These are phyloP conservation scores for Metarhizium guizhouense DNA, from an alignment of 2,329 filamentous ascomycete genomes.

Conservation along the genomic window DNA sequence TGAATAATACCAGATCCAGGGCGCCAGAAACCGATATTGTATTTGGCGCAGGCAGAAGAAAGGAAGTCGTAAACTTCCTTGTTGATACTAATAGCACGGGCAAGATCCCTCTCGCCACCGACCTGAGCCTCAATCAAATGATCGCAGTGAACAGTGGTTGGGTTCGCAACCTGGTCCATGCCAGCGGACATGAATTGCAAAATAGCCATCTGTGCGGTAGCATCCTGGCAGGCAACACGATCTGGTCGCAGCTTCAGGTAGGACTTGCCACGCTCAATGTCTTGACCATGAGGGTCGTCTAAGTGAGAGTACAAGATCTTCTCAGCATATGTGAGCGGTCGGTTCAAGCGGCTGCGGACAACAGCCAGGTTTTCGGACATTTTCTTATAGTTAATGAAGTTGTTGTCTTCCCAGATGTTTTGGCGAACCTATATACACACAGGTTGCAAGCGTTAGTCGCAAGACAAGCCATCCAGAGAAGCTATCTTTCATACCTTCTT, in stretches of 20 bases:
- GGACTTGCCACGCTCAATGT: constrained; percentile 89
- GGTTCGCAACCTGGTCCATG: constrained; percentile 91
- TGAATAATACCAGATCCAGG: constrained; percentile 99
- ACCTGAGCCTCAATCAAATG: constrained; percentile 98
- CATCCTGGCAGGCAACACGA: constrained; percentile 98
- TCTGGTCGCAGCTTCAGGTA: constrained; percentile 97
- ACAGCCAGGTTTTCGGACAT: constrained; percentile 96
- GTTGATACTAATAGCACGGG: constrained; percentile 85
- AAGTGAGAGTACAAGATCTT: constrained; percentile 99
- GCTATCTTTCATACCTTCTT: constrained; percentile 57
- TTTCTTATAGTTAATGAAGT: constrained; percentile 99
- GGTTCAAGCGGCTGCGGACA: constrained; percentile 82
- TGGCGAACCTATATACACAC: constrained; percentile 60
- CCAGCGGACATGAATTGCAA: constrained; percentile 99
- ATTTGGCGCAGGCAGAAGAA: constrained; percentile 88
- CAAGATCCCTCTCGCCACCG: constrained; percentile 89
- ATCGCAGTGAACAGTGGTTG: constrained; percentile 94
- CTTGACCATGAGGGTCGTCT: constrained; percentile 91
- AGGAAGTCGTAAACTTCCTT: constrained; percentile 99
- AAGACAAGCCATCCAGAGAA: background rate
- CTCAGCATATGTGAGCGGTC: constrained; percentile 89
- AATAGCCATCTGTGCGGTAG: constrained; percentile 98
- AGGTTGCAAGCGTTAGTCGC: background rate
- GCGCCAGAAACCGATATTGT: constrained; percentile 99
- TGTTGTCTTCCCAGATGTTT: constrained; percentile 91